Evolutionary conservation across 2,329 filamentous ascomycete genomes (phyloP), one percentile per base, ranked within the genome.

Genomic region (Neoarthrinium moseri): DNA sequence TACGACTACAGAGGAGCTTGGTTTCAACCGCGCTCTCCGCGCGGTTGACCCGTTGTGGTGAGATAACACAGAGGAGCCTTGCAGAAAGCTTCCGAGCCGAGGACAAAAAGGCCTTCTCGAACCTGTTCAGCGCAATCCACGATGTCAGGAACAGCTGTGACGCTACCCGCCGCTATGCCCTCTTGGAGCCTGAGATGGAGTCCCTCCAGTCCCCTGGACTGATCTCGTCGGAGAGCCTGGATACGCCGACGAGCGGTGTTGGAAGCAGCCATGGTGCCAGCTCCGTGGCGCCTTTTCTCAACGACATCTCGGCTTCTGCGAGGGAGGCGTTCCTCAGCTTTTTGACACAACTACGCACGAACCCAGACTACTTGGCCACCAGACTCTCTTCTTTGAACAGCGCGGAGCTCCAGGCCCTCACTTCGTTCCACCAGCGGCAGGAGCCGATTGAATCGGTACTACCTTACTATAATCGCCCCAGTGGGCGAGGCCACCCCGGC

Each of bases 391-490:
- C 81, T 58, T 74, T 99, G 55, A 84, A 84, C 45, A 81, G 84
- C 48, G 71, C 83, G 51, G 91, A 97, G 67, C 77, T 96, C 44
- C 81, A 85, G 55, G 79, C 85, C 46, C 77, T 99, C 52, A 84
- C 89, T 36, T 83, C 83, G 43, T 89, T 89, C 54, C 86, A 91
- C 64, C 85, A 89, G 62, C 81, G 83, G 53, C 76, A 90, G 70
- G 89, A 95, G 56, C 83, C 87, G 27, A 83, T 89, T 61, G 90
- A 95, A 62, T 91, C 90, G 17, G 86, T 95, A 47, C 80, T 94
- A 51, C 85, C 84, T 45, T 86, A 84, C 63, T 82, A 85, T 67
- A 75, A 69, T 61, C 71, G 69, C 57, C 70, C 69, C 53, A 74
- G 74, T 45, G 62, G 61, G 43, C 71, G 77, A 51, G 64, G 71